A percentile compares a stretch with the other conserved stretches of the same genome.
Evolutionary conservation across 805 yeast species (phyloP).

Genomic region (Hanseniaspora clermontiae): DNA sequence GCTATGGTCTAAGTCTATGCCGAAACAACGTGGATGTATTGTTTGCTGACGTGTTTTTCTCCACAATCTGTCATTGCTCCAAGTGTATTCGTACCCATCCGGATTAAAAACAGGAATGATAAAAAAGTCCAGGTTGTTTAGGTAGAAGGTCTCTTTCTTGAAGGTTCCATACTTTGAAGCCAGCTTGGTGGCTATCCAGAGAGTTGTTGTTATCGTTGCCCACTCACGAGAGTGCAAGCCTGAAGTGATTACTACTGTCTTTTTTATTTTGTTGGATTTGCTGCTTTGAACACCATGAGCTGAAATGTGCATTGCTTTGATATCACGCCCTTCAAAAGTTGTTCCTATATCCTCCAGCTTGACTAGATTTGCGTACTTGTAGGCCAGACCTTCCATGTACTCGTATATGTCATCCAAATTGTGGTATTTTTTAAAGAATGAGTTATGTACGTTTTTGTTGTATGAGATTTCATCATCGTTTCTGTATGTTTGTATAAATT

Average conservation of each 20-base stretch:
- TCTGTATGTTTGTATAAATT: not conserved
- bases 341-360: conserved; percentile 55
- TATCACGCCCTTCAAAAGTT: conserved; percentile 61
- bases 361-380: conserved; percentile 54
- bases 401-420: conserved; percentile 54
- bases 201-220: conserved; percentile 61
- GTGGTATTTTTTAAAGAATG: conserved; percentile 61
- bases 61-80: conserved; percentile 77
- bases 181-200: conserved; percentile 42
- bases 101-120: conserved; percentile 81
- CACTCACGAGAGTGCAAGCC: conserved; percentile 89
- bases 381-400: conserved; percentile 53
- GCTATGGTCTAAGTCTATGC: conserved; percentile 79
- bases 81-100: conserved; percentile 77
- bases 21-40: conserved; percentile 51
- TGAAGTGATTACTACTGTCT: conserved; percentile 64
- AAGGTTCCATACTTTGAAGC: conserved; percentile 34
- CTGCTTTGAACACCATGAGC: conserved; percentile 32
- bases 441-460: conserved; percentile 28
- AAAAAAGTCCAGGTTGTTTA: conserved; percentile 54
- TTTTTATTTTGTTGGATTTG: conserved; percentile 24
- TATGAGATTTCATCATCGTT: conserved; percentile 5
- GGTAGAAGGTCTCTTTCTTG: conserved; percentile 33
- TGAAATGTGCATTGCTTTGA: conserved; percentile 53
- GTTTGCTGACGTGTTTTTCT: conserved; percentile 76